Conservation (phyloP, 2,329 filamentous ascomycete genomes). For the Apiospora aurea region DNA sequence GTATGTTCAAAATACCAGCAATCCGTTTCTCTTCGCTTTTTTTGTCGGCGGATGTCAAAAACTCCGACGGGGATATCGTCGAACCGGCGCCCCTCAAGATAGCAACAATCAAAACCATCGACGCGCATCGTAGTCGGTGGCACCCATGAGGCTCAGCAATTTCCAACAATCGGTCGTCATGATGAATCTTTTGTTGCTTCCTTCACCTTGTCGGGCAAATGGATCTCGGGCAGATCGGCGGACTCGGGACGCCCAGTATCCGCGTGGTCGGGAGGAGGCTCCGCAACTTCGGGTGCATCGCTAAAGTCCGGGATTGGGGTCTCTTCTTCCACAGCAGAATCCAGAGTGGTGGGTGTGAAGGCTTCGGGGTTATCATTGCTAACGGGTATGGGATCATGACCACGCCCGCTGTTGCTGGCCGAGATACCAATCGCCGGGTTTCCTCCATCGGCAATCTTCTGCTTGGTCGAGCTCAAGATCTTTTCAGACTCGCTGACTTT, state of each 20-base stretch:
- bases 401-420: constrained; percentile 65
- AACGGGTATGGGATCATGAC: constrained; percentile 54
- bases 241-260: not conserved
- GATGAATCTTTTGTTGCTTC: not conserved
- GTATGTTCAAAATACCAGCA: constrained; percentile 3
- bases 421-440: constrained; percentile 63
- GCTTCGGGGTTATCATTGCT: constrained; percentile 46
- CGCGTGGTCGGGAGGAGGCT: not conserved
- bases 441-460: constrained; percentile 64
- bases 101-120: not conserved
- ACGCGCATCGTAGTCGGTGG: not conserved
- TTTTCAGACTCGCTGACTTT: constrained; percentile 67
- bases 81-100: not conserved
- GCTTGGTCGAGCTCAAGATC: constrained; percentile 64
- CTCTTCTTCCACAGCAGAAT: constrained; percentile 61
- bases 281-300: constrained; percentile 39
- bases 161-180: not conserved
- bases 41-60: not conserved
- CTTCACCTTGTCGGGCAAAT: not conserved
- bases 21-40: not conserved
- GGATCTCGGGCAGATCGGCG: not conserved
- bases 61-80: not conserved
- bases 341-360: constrained; percentile 54
- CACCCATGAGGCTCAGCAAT: not conserved
- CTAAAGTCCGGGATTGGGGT: constrained; percentile 46